Evolutionary conservation across 768 basidiomycete species (phyloP).

Genomic region (Daedalea quercina): DNA sequence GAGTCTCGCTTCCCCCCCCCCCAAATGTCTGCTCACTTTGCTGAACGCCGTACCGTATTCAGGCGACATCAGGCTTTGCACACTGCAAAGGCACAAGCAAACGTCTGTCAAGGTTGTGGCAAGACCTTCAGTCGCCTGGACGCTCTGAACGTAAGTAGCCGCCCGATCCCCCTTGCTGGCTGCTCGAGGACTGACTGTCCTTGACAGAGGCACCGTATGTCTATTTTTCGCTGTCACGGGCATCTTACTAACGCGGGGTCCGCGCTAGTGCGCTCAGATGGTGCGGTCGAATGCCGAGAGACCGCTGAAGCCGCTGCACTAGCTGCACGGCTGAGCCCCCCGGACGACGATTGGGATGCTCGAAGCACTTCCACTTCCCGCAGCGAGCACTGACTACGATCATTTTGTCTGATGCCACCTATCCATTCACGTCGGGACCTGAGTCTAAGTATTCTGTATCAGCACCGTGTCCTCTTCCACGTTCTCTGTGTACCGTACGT

Average conservation of each 20-base stretch:
- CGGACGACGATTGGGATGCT: conserved; percentile 22
- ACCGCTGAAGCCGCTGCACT: conserved; percentile 20
- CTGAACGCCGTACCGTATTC: conserved; percentile 6
- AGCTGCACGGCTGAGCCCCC: conserved; percentile 21
- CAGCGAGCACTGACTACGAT: background rate
- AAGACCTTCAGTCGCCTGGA: conserved; percentile 93
- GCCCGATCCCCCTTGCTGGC: conserved; percentile 20
- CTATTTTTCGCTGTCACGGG: conserved; percentile 11
- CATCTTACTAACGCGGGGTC: conserved; percentile 17
- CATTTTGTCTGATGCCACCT: background rate
- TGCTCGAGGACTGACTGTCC: conserved; percentile 14
- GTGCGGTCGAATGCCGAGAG: conserved; percentile 68
- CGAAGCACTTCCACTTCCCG: conserved; percentile 17
- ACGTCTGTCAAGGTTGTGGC: conserved; percentile 86
- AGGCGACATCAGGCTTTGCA: conserved; percentile 88
- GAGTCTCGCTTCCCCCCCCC: conserved; percentile 31
- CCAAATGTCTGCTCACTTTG: conserved; percentile 1
- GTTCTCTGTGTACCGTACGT: background rate
- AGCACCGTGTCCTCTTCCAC: background rate
- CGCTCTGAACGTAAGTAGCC: conserved; percentile 79
- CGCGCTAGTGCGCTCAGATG: conserved; percentile 71
- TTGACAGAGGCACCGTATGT: conserved; percentile 68
- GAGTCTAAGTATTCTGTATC: background rate
- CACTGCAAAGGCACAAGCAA: conserved; percentile 73
- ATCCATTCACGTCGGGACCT: background rate